Conservation (phyloP, 306 rosid species). For the cucumber (Cucumis sativus) region Cucumber_9930_V3 NC_026657.2:1547501-1548000, state of each 20-base stretch:
- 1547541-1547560: neutral
- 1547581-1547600: neutral
- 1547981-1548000: conserved; percentile 64
- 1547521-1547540: neutral
- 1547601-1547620: neutral
- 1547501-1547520: neutral
- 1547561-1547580: neutral
- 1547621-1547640: too few species aligned
- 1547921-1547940: conserved; percentile 80
- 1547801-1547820: too few species aligned
- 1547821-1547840: too few species aligned
- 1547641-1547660: too few species aligned
- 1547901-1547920: conserved; percentile 17
- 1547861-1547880: too few species aligned
- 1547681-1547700: too few species aligned
- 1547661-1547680: neutral
- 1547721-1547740: too few species aligned
- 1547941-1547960: conserved; percentile 82
- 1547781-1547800: too few species aligned
- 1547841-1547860: too few species aligned
- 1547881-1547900: neutral
- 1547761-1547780: too few species aligned
- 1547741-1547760: too few species aligned
- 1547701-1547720: neutral
- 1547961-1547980: conserved; percentile 74